These are phyloP conservation scores for Fagus sylvatica DNA, from an alignment of 306 rosid species.

Conservation along the genomic window DNA sequence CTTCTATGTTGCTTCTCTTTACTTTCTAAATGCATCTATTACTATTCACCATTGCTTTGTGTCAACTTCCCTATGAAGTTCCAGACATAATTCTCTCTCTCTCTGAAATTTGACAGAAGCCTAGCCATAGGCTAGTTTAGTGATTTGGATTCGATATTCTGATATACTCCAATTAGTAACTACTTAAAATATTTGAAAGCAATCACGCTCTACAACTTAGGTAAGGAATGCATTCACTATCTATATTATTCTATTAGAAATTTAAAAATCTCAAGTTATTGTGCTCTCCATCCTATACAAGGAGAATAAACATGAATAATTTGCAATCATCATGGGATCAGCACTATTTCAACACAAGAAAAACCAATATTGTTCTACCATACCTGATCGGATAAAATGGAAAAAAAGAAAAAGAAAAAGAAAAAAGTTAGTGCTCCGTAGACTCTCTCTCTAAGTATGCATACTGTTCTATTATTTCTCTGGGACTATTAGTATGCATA, in stretches of 20 bases:
- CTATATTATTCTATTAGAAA: not conserved
- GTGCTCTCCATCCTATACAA: not conserved
- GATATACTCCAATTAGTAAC: not conserved
- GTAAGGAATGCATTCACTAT: not conserved
- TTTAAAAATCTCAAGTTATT: not conserved
- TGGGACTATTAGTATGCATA: no score
- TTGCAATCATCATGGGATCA: not conserved
- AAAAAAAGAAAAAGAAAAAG: no score
- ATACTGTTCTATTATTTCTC: no score
- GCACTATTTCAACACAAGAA: not conserved
- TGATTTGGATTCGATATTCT: conserved; percentile 7
- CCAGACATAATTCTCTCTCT: not conserved
- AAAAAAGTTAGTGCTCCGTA: no score
- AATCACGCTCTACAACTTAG: not conserved
- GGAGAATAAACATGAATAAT: conserved; percentile 12
- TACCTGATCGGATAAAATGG: no score
- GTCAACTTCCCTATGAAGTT: conserved; percentile 18
- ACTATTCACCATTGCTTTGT: not conserved
- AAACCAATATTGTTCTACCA: not conserved
- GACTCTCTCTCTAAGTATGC: no score
- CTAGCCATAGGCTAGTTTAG: not conserved
- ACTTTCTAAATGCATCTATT: conserved; percentile 15
- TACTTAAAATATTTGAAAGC: not conserved
- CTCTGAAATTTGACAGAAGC: conserved; percentile 12
- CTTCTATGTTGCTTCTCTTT: conserved; percentile 13